Base-by-base conservation (phyloP, 2,329 filamentous ascomycete genomes). In the Colletotrichum musae region DNA sequence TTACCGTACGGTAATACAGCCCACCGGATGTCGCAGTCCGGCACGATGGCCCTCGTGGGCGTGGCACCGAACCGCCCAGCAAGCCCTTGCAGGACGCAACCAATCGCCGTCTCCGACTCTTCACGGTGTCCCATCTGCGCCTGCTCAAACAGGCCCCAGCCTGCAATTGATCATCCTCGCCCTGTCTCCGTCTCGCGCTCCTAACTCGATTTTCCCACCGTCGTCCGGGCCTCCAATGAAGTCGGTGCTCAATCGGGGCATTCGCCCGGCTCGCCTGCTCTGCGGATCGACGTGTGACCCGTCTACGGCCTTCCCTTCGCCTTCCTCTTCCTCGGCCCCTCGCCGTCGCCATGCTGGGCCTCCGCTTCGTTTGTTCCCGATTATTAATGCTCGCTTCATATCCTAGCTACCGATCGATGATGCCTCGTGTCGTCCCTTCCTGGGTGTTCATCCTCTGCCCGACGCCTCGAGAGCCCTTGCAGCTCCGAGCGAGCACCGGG, bases 231-330 rank as follows among this genome's bases (percentile, higher is more conserved):
- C 16, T 58, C 39, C 36, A 32, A 51, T 47, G 64, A 54, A 54
- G 21, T 52, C 15, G 48, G 39, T 24, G 36, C 60, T 68, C 54
- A 26, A 68, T 65, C 61, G 39, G 59, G 61, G 62, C 61, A 68
- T 54, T 54, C 28, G 24, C 50, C 61, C 65, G 61, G 43, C 7
- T 48, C 28, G 52, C 47, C 57, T 68, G 47, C 59, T 43, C 36
- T 16, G 24, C 58, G 28, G 39, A 64, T 67, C 53, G 36, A 18
- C 50, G 24, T 45, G 36, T 56, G n/a, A 10, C 21, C 48, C 39
- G 24, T n/a, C 36, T n/a, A 15, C 28, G 26, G 28, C 18, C 48
- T 45, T 16, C 21, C 32, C 10, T 10, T 36, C 7, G 32, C 32
- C 6, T 36, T 36, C 32, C 32, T 36, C 32, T 43, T 28, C 41